Conservation (phyloP, 1,284 basidiomycete species). For the Ceraceosorus guamensis region DNA sequence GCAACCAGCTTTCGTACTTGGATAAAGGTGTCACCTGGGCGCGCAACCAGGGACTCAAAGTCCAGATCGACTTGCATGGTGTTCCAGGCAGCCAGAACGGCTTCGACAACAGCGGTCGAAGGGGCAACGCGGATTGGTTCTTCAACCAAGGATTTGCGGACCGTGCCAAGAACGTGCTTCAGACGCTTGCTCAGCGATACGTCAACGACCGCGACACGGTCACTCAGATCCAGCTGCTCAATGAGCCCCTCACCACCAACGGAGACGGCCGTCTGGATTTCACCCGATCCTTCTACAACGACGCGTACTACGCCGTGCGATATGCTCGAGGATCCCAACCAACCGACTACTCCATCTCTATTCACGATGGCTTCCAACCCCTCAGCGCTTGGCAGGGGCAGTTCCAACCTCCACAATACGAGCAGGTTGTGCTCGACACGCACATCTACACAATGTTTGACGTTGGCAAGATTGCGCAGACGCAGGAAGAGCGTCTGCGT, state of each 20-base stretch:
- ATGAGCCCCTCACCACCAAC: conserved; percentile 29
- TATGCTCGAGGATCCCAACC: conserved; percentile 17
- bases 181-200: conserved; percentile 49
- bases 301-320: conserved; percentile 36
- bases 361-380: conserved; percentile 79
- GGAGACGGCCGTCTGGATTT: conserved; percentile 15
- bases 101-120: conserved; percentile 57
- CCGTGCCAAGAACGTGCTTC: conserved; percentile 65
- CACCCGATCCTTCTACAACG: conserved; percentile 27
- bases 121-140: conserved; percentile 61
- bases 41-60: conserved; percentile 63
- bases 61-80: conserved; percentile 65
- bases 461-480: conserved; percentile 15
- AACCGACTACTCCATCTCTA: conserved; percentile 50
- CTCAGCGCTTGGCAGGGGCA: conserved; percentile 68
- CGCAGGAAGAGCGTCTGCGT: conserved; percentile 25
- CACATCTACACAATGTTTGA: conserved; percentile 47
- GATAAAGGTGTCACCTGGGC: conserved; percentile 70
- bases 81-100: conserved; percentile 52
- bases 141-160: conserved; percentile 60
- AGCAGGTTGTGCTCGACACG: conserved; percentile 67
- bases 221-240: conserved; percentile 34
- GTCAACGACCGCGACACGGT: conserved; percentile 33
- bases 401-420: conserved; percentile 55
- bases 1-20: conserved; percentile 60